Conservation (phyloP, 352 stramenopile species). For the Elongisporangium prolatum region DNA sequence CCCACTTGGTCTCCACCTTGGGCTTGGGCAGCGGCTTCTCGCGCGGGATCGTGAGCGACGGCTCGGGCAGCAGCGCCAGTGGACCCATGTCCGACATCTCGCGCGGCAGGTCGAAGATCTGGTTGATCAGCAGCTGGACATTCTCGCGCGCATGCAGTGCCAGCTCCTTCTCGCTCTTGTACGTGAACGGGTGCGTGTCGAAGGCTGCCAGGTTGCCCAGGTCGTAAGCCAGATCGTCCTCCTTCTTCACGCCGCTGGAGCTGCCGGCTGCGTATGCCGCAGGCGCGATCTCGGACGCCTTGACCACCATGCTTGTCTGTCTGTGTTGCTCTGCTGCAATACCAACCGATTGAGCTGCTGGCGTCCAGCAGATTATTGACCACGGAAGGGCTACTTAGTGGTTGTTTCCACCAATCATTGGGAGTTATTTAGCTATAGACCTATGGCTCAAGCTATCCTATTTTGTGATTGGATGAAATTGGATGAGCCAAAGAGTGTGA, state of each 20-base stretch:
- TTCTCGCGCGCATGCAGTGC: constrained; percentile 88
- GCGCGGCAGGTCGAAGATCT: constrained; percentile 89
- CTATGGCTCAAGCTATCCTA: neutral
- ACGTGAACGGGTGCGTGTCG: constrained; percentile 85
- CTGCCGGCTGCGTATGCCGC: constrained; percentile 56
- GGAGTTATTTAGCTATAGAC: neutral
- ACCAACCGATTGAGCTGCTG: neutral
- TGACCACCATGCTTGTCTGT: constrained; percentile 46
- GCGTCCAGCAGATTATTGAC: neutral
- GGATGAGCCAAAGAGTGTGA: neutral
- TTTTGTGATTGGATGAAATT: neutral
- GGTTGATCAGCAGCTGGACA: constrained; percentile 92
- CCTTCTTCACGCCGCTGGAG: constrained; percentile 68
- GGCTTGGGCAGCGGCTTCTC: constrained; percentile 88
- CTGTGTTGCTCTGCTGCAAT: constrained; percentile 5
- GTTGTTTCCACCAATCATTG: neutral
- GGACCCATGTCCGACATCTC: constrained; percentile 93
- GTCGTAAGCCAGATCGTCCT: constrained; percentile 87
- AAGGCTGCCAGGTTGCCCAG: constrained; percentile 87
- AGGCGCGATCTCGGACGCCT: constrained; percentile 79
- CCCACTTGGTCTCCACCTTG: constrained; percentile 98
- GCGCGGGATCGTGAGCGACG: constrained; percentile 69
- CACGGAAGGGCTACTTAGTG: neutral
- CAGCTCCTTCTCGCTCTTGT: constrained; percentile 86
- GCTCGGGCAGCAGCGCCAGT: constrained; percentile 74